phyloP scores from a whole-genome alignment of 306 rosid genomes.

The Prunus salicina region DNA sequence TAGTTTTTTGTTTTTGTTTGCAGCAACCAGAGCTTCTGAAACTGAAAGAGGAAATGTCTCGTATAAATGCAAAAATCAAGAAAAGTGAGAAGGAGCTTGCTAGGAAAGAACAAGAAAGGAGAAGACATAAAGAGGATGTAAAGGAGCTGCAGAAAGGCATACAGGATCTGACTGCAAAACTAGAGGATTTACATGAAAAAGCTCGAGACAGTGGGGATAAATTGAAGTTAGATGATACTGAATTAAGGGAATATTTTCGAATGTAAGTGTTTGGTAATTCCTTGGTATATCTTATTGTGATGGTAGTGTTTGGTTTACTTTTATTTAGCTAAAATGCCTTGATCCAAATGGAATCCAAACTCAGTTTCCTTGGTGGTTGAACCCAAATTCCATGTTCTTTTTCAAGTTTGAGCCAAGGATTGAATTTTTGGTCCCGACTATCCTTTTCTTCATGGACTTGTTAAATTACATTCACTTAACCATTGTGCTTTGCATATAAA shows the following conservation, averaged over 20 bases:
- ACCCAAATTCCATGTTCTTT: not conserved
- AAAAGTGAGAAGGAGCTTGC: slow-evolving; percentile 73
- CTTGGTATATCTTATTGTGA: not conserved
- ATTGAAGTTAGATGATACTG: slow-evolving; percentile 60
- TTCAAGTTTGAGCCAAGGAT: slow-evolving; percentile 3
- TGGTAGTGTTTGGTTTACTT: not conserved
- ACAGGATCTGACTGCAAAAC: slow-evolving; percentile 60
- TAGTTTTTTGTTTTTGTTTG: slow-evolving; percentile 23
- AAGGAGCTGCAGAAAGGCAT: slow-evolving; percentile 57
- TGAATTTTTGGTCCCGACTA: slow-evolving; percentile 11
- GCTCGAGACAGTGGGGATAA: slow-evolving; percentile 56
- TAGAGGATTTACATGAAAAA: slow-evolving; percentile 65
- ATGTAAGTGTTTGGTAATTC: slow-evolving; percentile 51
- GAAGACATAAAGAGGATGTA: slow-evolving; percentile 57
- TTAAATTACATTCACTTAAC: not conserved
- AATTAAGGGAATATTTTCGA: slow-evolving; percentile 77
- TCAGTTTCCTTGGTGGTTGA: not conserved
- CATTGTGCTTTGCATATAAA: slow-evolving; percentile 1
- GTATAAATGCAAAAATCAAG: slow-evolving; percentile 79
- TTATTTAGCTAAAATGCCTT: not conserved
- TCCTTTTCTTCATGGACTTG: not conserved
- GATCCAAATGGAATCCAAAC: no score
- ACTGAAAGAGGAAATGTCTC: slow-evolving; percentile 90
- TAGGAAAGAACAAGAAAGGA: slow-evolving; percentile 58
- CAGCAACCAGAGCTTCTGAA: slow-evolving; percentile 98